Percentiles rank a stretch among this genome's conserved stretches.
These are phyloP conservation scores for Scenedesmus sp. DNA, from an alignment of 163 green algal genomes.

Conservation along the genomic window DNA sequence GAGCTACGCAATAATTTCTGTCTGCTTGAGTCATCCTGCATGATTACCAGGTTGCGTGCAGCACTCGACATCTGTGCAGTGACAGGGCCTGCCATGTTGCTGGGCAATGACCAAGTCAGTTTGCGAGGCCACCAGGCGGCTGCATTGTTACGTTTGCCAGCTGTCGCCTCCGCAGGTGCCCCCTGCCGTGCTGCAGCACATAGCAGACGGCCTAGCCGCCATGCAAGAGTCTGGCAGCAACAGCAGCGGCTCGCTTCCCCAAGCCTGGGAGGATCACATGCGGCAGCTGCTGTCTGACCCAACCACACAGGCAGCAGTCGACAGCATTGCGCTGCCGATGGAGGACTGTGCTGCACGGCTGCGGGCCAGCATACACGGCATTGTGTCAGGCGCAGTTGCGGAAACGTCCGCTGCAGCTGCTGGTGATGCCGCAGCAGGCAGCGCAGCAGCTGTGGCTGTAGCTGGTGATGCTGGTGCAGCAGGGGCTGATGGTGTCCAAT, in stretches of 20 bases:
- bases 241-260: conserved; percentile 28
- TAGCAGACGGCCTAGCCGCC: conserved; percentile 45
- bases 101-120: no score
- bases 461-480: not conserved
- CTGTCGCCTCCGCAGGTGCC: conserved; percentile 45
- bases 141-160: not conserved
- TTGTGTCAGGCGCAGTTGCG: not conserved
- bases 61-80: not conserved
- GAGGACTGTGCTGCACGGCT: conserved; percentile 15
- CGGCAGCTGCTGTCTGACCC: conserved; percentile 57
- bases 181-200: conserved; percentile 56
- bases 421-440: not conserved
- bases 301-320: conserved; percentile 47
- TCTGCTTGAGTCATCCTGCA: no score
- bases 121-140: not conserved
- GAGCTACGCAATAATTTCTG: no score
- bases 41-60: not conserved
- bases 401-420: not conserved
- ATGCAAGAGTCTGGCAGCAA: conserved; percentile 15
- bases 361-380: not conserved
- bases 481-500: conserved; percentile 33
- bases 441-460: not conserved
- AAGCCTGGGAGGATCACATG: conserved; percentile 57
- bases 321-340: conserved; percentile 57
- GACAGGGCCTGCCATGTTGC: not conserved